Evolutionary conservation across 2,329 filamentous ascomycete genomes (phyloP).

Genomic region (Zopfia rhizophila): DNA sequence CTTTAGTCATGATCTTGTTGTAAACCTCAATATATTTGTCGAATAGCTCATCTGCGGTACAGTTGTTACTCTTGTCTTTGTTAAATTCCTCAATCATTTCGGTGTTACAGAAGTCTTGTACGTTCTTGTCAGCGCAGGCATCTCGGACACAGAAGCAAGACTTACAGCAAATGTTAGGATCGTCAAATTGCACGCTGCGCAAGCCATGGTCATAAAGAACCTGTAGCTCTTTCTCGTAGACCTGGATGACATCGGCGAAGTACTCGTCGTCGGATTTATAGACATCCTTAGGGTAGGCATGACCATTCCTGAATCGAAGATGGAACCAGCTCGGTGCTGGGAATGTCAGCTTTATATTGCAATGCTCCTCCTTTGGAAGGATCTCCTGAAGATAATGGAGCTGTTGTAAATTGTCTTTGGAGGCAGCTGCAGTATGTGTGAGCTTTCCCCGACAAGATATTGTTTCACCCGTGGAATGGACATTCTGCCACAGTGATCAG

Average conservation of each 20-base stretch:
- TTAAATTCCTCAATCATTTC: too few relatives aligned
- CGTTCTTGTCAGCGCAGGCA: too few relatives aligned
- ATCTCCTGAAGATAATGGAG: constrained; percentile 41
- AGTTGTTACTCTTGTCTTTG: too few relatives aligned
- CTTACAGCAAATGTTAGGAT: constrained; percentile 53
- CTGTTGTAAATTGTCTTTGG: too few relatives aligned
- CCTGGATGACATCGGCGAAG: constrained; percentile 48
- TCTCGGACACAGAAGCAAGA: too few relatives aligned
- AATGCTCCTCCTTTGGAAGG: constrained; percentile 46
- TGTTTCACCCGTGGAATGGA: too few relatives aligned
- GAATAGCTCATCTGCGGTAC: too few relatives aligned
- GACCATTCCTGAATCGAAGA: constrained; percentile 46
- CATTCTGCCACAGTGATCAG: too few relatives aligned
- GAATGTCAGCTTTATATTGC: constrained; percentile 51
- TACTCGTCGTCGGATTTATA: constrained; percentile 47
- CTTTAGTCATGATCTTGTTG: constrained; percentile 47
- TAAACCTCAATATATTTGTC: constrained; percentile 51
- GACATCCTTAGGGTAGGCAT: too few relatives aligned
- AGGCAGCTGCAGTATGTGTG: too few relatives aligned
- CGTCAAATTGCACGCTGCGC: constrained; percentile 51
- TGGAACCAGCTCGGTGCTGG: constrained; percentile 52
- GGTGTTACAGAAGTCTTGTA: too few relatives aligned
- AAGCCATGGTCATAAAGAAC: constrained; percentile 47
- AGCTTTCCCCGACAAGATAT: too few relatives aligned
- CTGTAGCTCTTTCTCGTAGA: constrained; percentile 50